Evolutionary conservation across 192 early-diverging fungal species (phyloP).

Genomic region (Funneliformis mosseae): DNA sequence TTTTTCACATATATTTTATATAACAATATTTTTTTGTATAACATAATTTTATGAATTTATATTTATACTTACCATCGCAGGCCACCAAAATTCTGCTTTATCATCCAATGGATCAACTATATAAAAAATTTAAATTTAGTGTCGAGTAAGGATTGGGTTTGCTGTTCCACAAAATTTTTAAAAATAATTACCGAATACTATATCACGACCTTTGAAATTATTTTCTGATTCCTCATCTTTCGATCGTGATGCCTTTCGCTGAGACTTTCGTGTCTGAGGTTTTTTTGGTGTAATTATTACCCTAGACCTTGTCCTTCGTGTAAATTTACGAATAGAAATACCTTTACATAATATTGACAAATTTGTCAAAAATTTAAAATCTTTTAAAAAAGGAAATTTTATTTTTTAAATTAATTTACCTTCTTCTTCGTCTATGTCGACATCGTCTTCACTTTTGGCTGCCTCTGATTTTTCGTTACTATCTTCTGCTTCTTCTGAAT

Average conservation of each 20-base stretch:
- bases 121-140: neutral
- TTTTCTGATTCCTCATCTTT: neutral
- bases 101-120: conserved; percentile 11
- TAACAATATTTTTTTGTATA: neutral
- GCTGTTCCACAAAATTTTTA: neutral
- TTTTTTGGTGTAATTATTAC: neutral
- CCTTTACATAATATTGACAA: neutral
- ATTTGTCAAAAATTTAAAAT: neutral
- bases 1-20: neutral
- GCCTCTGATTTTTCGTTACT: neutral
- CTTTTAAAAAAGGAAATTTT: neutral
- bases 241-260: too few species aligned
- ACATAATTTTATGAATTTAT: neutral
- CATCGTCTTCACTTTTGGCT: conserved; percentile 7
- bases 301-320: neutral
- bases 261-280: neutral
- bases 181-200: neutral
- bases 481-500: neutral
- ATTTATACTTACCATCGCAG: neutral
- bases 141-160: neutral
- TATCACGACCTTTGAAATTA: conserved; percentile 3
- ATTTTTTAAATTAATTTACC: neutral
- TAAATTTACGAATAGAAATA: neutral
- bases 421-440: neutral
- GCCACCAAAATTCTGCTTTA: conserved; percentile 22